phyloP scores from a whole-genome alignment of 306 rosid genomes.

The Dryas octopetala region DNA sequence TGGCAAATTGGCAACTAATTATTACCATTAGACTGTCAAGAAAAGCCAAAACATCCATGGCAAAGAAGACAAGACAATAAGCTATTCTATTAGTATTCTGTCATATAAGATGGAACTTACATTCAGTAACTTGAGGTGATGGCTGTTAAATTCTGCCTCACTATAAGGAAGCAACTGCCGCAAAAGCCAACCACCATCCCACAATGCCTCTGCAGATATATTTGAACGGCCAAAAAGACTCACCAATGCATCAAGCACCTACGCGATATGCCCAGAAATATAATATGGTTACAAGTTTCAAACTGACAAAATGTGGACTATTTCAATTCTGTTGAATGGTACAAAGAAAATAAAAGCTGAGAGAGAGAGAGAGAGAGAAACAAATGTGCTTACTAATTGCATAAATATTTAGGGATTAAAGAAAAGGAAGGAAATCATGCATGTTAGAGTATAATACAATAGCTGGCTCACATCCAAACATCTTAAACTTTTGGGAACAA shows the following conservation, averaged over 20 bases:
- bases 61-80: background rate
- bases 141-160: constrained; percentile 67
- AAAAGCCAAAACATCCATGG: background rate
- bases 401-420: background rate
- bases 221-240: constrained; percentile 79
- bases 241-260: constrained; percentile 92
- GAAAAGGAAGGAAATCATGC: too few relatives aligned
- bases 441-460: background rate
- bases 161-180: constrained; percentile 91
- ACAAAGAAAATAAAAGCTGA: constrained; percentile 2
- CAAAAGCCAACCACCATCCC: constrained; percentile 99
- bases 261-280: constrained; percentile 23
- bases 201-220: constrained; percentile 80
- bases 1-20: background rate
- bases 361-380: background rate
- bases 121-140: constrained; percentile 68
- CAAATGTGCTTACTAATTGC: background rate
- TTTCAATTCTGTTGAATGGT: constrained; percentile 4
- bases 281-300: constrained; percentile 12
- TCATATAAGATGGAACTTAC: constrained; percentile 43
- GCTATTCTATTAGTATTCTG: background rate
- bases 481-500: background rate
- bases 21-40: background rate
- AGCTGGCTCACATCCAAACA: too few relatives aligned
- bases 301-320: constrained; percentile 12